Evolutionary conservation across 75 land plant species (phyloP).

Genomic region (Gnetum montanum): DNA sequence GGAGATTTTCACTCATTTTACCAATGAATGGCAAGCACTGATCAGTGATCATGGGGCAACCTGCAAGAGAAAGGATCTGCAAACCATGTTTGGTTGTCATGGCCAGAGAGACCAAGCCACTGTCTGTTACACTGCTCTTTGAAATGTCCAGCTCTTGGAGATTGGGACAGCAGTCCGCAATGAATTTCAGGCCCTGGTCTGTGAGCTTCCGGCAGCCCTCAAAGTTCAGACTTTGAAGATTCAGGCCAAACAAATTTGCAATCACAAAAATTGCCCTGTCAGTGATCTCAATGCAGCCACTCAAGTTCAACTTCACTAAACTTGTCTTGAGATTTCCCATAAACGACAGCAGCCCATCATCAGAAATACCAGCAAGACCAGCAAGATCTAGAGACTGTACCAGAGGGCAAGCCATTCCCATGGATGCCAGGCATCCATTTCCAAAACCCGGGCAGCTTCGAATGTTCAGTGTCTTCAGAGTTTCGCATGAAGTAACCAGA

Average conservation of each 20-base stretch:
- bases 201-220: conserved; percentile 64
- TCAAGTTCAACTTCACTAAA: conserved; percentile 56
- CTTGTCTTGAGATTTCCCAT: conserved; percentile 33
- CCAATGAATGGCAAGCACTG: conserved; percentile 38
- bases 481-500: conserved; percentile 15
- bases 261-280: conserved; percentile 39
- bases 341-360: conserved; percentile 52
- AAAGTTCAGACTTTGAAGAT: conserved; percentile 43
- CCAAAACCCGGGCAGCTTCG: conserved; percentile 58
- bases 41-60: conserved; percentile 57
- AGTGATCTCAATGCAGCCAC: conserved; percentile 48
- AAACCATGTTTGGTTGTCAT: conserved; percentile 27
- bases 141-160: conserved; percentile 73
- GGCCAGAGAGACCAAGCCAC: conserved; percentile 51
- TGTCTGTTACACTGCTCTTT: conserved; percentile 48
- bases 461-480: conserved; percentile 56
- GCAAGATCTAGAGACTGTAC: conserved; percentile 50
- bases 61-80: conserved; percentile 54
- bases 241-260: conserved; percentile 38
- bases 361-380: conserved; percentile 44
- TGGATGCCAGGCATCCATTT: conserved; percentile 28
- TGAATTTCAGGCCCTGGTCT: conserved; percentile 44
- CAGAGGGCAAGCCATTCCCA: conserved; percentile 59
- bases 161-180: conserved; percentile 37
- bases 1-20: conserved; percentile 31